Conservation (phyloP, 164 flowering plant species). For the Chimonanthus salicifolius region DNA sequence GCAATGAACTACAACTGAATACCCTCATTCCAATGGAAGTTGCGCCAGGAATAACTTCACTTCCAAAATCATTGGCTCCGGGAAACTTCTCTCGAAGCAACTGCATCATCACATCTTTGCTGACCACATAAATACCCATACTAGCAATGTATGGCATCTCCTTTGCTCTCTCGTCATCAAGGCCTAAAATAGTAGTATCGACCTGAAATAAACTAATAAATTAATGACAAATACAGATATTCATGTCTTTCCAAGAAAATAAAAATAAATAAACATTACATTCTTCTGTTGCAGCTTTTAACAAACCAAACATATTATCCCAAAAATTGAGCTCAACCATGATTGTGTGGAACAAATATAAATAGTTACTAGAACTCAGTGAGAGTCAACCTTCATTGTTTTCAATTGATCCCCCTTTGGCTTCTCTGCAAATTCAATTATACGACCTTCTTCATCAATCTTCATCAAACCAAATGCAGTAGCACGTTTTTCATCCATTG, state of each 20-base stretch:
- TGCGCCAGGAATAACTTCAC: constrained; percentile 98
- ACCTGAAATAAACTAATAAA: constrained; percentile 34
- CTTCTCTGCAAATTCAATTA: constrained; percentile 75
- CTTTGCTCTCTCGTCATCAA: constrained; percentile 87
- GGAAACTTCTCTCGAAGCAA: constrained; percentile 81
- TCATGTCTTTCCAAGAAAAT: background rate
- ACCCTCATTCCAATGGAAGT: constrained; percentile 86
- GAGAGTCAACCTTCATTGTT: constrained; percentile 57
- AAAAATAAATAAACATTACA: no score
- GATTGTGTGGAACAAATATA: background rate
- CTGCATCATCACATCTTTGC: constrained; percentile 83
- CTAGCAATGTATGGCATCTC: constrained; percentile 95
- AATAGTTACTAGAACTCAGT: background rate
- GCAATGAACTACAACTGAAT: constrained; percentile 2
- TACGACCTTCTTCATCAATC: constrained; percentile 87
- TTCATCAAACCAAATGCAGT: constrained; percentile 91
- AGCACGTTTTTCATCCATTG: constrained; percentile 83
- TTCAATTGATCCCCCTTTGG: constrained; percentile 85
- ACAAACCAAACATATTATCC: background rate
- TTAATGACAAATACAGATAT: background rate
- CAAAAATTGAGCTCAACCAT: background rate
- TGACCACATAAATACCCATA: constrained; percentile 97
- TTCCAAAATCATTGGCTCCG: constrained; percentile 95
- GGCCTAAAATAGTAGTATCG: constrained; percentile 78
- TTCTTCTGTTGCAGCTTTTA: background rate